phyloP scores from a whole-genome alignment of 2,329 filamentous ascomycete genomes.

The Neopestalotiopsis sp. region DNA sequence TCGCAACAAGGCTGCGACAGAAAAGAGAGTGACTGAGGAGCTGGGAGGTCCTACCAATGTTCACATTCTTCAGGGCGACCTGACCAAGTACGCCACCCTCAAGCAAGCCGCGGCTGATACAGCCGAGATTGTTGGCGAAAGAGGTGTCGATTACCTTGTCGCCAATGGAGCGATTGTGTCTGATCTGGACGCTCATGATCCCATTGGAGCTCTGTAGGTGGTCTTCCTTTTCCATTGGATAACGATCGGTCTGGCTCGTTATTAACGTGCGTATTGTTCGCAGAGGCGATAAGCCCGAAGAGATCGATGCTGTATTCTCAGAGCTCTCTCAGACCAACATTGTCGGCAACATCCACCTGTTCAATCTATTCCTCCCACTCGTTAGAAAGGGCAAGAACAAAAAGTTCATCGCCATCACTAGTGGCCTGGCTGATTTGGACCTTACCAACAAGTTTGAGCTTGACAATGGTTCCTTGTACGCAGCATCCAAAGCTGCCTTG shows the following conservation, averaged over 20 bases:
- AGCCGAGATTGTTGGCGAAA: slow-evolving; percentile 10
- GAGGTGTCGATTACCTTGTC: slow-evolving; percentile 13
- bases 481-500: slow-evolving; percentile 40
- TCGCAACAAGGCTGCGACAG: slow-evolving; percentile 49
- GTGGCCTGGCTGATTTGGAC: slow-evolving; percentile 50
- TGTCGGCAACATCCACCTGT: slow-evolving; percentile 54
- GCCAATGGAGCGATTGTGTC: slow-evolving; percentile 30
- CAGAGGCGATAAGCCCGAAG: slow-evolving; percentile 13
- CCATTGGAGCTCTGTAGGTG: slow-evolving; percentile 48
- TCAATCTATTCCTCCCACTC: slow-evolving; percentile 58
- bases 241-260: no score
- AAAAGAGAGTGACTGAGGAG: slow-evolving; percentile 49
- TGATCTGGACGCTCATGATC: slow-evolving; percentile 32
- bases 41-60: slow-evolving; percentile 46
- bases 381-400: slow-evolving; percentile 54
- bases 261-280: no score
- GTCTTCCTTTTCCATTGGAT: slow-evolving; percentile 25
- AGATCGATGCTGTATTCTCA: slow-evolving; percentile 21
- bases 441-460: slow-evolving; percentile 30
- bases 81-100: slow-evolving; percentile 45
- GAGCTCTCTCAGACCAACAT: slow-evolving; percentile 48
- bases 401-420: slow-evolving; percentile 58
- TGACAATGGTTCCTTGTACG: slow-evolving; percentile 50
- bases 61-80: slow-evolving; percentile 51
- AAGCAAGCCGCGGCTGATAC: slow-evolving; percentile 27